phyloP scores from a whole-genome alignment of 2,329 filamentous ascomycete species.

The Harringtonia lauricola region DNA sequence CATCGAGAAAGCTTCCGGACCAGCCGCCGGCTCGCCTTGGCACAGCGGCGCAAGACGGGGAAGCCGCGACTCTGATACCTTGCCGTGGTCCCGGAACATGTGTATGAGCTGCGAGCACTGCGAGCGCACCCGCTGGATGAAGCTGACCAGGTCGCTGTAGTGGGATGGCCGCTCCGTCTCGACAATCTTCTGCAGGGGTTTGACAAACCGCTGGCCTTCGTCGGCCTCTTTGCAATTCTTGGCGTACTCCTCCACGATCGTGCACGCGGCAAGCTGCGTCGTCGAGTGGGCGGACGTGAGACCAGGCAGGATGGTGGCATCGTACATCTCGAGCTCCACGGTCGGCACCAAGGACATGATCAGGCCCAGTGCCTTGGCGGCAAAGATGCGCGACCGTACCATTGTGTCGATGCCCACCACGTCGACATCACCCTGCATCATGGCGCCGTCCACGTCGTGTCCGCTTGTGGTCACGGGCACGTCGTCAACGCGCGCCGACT shows the following conservation, averaged over 20 bases:
- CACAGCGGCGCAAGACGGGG: conserved; percentile 82
- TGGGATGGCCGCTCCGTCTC: conserved; percentile 70
- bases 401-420: conserved; percentile 83
- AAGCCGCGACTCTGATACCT: conserved; percentile 63
- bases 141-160: conserved; percentile 85
- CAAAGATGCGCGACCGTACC: conserved; percentile 79
- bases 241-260: conserved; percentile 83
- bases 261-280: conserved; percentile 72
- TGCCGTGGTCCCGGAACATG: conserved; percentile 83
- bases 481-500: conserved; percentile 74
- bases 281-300: conserved; percentile 69
- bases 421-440: conserved; percentile 95
- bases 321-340: conserved; percentile 50
- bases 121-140: conserved; percentile 77
- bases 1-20: conserved; percentile 85
- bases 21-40: conserved; percentile 84
- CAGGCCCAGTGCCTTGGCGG: conserved; percentile 75
- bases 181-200: conserved; percentile 61
- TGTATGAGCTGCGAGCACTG: conserved; percentile 87
- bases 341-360: conserved; percentile 70
- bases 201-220: conserved; percentile 47
- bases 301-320: conserved; percentile 50
- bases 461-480: conserved; percentile 49
- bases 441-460: conserved; percentile 94
- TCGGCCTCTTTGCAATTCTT: conserved; percentile 38